A percentile compares a stretch with the other conserved stretches of the same genome.
phyloP scores from a whole-genome alignment of 352 stramenopile genomes.

The Phytopythium kandeliae region DNA sequence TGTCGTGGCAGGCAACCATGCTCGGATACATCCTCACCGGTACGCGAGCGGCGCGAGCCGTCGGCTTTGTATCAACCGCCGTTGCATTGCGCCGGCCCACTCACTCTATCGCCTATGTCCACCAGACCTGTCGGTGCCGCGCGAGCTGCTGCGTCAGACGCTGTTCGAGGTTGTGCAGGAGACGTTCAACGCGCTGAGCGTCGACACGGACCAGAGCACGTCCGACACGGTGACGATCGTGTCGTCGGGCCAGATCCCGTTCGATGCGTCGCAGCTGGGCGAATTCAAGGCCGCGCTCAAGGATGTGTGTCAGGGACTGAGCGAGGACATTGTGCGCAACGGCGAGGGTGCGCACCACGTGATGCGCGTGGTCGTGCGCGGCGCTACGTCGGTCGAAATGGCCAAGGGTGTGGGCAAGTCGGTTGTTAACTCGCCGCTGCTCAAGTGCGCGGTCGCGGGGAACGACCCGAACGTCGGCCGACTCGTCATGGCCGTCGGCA shows the following conservation, averaged over 20 bases:
- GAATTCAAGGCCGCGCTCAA: constrained; percentile 92
- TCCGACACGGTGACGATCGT: constrained; percentile 96
- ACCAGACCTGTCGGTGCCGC: constrained; percentile 72
- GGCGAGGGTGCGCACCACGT: constrained; percentile 98
- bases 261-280: constrained; percentile 64
- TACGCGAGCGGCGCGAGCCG: too few relatives aligned
- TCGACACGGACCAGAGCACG: constrained; percentile 98
- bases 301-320: constrained; percentile 91
- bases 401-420: constrained; percentile 88
- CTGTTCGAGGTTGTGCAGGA: constrained; percentile 78
- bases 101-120: too few relatives aligned
- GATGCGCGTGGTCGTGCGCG: constrained; percentile 90
- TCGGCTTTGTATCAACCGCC: too few relatives aligned
- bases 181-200: constrained; percentile 92
- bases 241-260: constrained; percentile 91
- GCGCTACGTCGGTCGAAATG: constrained; percentile 72
- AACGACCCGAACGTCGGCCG: constrained; percentile 99
- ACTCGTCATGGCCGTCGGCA: constrained; percentile 94
- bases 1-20: constrained; percentile 55
- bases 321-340: constrained; percentile 98
- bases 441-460: constrained; percentile 97
- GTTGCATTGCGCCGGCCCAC: too few relatives aligned
- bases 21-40: constrained; percentile 85
- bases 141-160: constrained; percentile 71
- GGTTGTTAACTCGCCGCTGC: constrained; percentile 94